Base-by-base conservation (phyloP, 2,329 filamentous ascomycete species). In the Fusarium zealandicum region DNA sequence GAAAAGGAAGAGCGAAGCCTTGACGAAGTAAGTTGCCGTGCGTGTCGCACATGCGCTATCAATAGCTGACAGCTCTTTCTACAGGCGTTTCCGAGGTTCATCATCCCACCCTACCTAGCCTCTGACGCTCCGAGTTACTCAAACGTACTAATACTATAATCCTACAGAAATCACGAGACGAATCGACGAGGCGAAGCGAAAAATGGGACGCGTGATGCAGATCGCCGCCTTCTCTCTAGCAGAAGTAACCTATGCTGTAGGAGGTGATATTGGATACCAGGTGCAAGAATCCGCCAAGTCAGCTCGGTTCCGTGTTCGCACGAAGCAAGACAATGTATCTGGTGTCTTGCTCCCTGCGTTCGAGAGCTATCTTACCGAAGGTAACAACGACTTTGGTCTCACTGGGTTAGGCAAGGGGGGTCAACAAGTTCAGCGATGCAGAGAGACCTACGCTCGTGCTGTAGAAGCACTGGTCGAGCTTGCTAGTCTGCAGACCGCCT, bases 151-250 rank as follows among this genome's bases (percentile, higher is more conserved):
- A 68, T 51, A 27, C 17, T n/a, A 10, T 32, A 14, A 17, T 33
- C 11, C 30, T 16, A 64, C 73, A 91, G 95, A 99, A 70, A 99
- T 99, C 70, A 97, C 95, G 42, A 87, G 88, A 73, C 90, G 95
- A 71, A 99, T 99, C 76, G 93, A 99, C 79, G 95, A 99, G 76
- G 95, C 95, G 35, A 99, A 99, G 78, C 90, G 93, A 68, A 99
- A 99, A 81, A 99, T 99, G 93, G 95, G 95, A 52, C 86, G 93
- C 28, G 95, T 99, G 31, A 99, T 99, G 95, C 93, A 98, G 76
- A 96, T 99, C 70, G 95, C 95, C 33, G 93, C 95, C 38, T 98
- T 99, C 78, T 98, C 93, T 36, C 84, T 99, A 14, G 95, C 95
- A 55, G 95, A 98, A 78, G 95, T 99, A 51, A 96, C 92, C 41